Percentiles rank a stretch among this genome's conserved stretches.
Evolutionary conservation across 352 stramenopile genomes (phyloP).

Genomic region (Thraustochytrium aureum): DNA sequence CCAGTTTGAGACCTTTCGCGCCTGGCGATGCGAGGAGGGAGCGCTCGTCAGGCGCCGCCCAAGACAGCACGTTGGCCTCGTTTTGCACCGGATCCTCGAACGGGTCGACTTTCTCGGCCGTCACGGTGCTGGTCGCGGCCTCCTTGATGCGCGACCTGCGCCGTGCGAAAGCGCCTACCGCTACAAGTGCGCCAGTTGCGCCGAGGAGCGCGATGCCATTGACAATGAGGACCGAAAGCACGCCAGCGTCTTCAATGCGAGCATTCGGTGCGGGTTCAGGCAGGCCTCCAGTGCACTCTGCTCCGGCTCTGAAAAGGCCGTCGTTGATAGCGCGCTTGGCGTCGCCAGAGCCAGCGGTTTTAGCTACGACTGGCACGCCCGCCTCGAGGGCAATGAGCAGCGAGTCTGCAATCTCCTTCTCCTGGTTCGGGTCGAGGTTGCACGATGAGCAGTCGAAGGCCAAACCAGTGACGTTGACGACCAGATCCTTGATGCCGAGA

Average conservation of each 20-base stretch:
- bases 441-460: slow-evolving; percentile 24
- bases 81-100: no score
- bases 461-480: not conserved
- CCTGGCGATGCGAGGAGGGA: no score
- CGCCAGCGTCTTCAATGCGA: not conserved
- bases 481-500: not conserved
- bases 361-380: not conserved
- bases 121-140: no score
- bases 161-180: no score
- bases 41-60: no score
- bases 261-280: no score
- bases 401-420: not conserved
- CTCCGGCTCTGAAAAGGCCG: not conserved
- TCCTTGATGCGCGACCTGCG: no score
- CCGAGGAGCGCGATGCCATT: not conserved
- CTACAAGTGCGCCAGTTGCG: no score
- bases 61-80: no score
- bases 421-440: not conserved
- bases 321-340: not conserved
- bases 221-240: not conserved
- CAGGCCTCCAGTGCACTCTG: no score
- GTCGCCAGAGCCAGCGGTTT: not conserved
- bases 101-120: no score
- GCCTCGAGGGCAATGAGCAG: not conserved
- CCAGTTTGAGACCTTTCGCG: not conserved